Evolutionary conservation across 2,329 filamentous ascomycete species (phyloP).

Genomic region (Boeremia exigua): DNA sequence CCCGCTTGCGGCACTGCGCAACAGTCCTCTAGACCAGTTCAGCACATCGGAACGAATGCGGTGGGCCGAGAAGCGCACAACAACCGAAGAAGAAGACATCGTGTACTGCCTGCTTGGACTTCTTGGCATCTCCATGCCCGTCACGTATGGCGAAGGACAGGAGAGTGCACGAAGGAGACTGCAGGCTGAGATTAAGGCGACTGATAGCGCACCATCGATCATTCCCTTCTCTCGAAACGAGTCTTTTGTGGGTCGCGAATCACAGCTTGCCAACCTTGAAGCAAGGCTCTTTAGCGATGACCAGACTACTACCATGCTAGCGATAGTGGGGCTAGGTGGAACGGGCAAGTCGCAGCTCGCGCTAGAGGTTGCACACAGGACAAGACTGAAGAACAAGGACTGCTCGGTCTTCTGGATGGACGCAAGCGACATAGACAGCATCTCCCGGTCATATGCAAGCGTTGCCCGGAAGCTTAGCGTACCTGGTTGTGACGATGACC

Average conservation of each 20-base stretch:
- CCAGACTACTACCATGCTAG: constrained; percentile 22
- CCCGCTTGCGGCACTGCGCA: background rate
- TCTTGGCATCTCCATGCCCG: constrained; percentile 22
- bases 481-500: constrained; percentile 24
- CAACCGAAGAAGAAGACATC: background rate
- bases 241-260: constrained; percentile 31
- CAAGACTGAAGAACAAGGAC: constrained; percentile 40
- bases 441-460: constrained; percentile 47
- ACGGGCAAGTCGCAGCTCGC: constrained; percentile 33
- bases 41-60: background rate
- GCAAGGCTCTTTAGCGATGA: constrained; percentile 28
- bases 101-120: constrained; percentile 3
- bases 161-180: constrained; percentile 22
- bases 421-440: constrained; percentile 47
- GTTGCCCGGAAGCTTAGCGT: constrained; percentile 37
- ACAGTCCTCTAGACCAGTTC: background rate
- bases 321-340: constrained; percentile 26
- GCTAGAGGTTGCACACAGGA: constrained; percentile 51
- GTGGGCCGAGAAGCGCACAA: background rate
- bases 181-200: constrained; percentile 19
- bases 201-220: constrained; percentile 22
- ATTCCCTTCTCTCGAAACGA: constrained; percentile 37
- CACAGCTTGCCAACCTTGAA: constrained; percentile 35
- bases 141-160: constrained; percentile 27
- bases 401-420: constrained; percentile 56